phyloP scores from a whole-genome alignment of 2,329 filamentous ascomycete species.

The Aspergillus amoenus region DNA sequence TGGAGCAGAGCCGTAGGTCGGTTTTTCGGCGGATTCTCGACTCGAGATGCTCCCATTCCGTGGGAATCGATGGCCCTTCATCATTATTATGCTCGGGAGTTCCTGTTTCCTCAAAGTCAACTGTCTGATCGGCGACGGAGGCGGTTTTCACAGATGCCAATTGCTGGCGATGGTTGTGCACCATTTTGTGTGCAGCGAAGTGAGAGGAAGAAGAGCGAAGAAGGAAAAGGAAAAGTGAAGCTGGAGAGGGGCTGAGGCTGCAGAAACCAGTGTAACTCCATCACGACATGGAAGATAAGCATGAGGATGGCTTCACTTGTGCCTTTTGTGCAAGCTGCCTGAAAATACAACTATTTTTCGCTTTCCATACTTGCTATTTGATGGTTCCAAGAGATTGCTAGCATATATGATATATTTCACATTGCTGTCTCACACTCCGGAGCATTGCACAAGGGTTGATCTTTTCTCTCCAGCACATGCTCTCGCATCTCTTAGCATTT shows the following conservation, averaged over 20 bases:
- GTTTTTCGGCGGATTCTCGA: slow-evolving; percentile 60
- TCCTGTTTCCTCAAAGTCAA: not conserved
- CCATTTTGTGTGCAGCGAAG: not conserved
- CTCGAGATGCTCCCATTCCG: slow-evolving; percentile 36
- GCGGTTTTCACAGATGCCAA: not conserved
- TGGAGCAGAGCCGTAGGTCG: slow-evolving; percentile 67
- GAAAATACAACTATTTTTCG: not conserved
- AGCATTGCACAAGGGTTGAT: not conserved
- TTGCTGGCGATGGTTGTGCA: not conserved
- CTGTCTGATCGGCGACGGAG: not conserved
- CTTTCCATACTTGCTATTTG: not conserved
- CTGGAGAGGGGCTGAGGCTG: not conserved
- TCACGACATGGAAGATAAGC: not conserved
- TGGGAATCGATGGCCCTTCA: slow-evolving; percentile 2
- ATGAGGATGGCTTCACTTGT: not conserved
- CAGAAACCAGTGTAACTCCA: not conserved
- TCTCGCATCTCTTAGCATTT: not conserved
- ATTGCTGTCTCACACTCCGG: not conserved
- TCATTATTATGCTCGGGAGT: not conserved
- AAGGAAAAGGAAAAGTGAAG: not conserved
- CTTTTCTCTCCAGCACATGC: not conserved
- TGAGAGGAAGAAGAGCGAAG: not conserved
- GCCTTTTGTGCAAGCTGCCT: not conserved
- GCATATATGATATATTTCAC: not conserved
- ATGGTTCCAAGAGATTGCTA: not conserved